Conservation (phyloP, 352 stramenopile species). For the Globisporangium orthogonon region DNA sequence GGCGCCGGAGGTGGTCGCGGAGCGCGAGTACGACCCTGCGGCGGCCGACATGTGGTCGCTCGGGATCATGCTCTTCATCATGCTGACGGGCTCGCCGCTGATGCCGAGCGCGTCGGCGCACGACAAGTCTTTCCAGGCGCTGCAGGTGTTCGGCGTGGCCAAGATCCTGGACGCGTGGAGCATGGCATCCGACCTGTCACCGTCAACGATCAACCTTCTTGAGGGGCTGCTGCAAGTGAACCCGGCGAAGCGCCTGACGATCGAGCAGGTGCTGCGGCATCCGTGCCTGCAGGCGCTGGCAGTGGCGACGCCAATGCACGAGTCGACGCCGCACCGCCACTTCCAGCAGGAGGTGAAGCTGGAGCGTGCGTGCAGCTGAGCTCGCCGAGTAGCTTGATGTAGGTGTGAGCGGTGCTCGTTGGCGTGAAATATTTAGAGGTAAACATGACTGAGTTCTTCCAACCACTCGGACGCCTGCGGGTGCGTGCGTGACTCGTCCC, state of each 20-base stretch:
- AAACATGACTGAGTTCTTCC: too few relatives aligned
- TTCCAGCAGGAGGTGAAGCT: neutral
- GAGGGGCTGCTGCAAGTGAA: slow-evolving; percentile 26
- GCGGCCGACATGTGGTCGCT: slow-evolving; percentile 67
- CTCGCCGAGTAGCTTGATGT: neutral
- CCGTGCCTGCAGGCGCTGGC: neutral
- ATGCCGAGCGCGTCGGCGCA: slow-evolving; percentile 19
- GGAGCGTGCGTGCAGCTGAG: neutral
- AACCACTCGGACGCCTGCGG: too few relatives aligned
- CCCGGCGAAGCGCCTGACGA: slow-evolving; percentile 22
- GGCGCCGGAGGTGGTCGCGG: slow-evolving; percentile 39
- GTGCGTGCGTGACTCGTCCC: too few relatives aligned
- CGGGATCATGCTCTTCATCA: slow-evolving; percentile 59
- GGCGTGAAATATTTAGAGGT: neutral
- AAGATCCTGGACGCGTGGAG: slow-evolving; percentile 49
- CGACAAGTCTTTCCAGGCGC: slow-evolving; percentile 23
- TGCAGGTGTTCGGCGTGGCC: slow-evolving; percentile 27
- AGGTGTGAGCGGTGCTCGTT: neutral
- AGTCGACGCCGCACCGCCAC: too few relatives aligned
- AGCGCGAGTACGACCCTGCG: slow-evolving; percentile 30
- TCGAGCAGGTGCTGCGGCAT: slow-evolving; percentile 23
- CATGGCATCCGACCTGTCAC: slow-evolving; percentile 21
- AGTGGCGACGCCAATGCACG: neutral
- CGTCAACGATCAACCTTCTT: slow-evolving; percentile 19
- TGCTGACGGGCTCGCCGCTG: slow-evolving; percentile 49